These are phyloP conservation scores for Ceriops decandra DNA, from an alignment of 345 rosid genomes.

Conservation along the genomic window DNA sequence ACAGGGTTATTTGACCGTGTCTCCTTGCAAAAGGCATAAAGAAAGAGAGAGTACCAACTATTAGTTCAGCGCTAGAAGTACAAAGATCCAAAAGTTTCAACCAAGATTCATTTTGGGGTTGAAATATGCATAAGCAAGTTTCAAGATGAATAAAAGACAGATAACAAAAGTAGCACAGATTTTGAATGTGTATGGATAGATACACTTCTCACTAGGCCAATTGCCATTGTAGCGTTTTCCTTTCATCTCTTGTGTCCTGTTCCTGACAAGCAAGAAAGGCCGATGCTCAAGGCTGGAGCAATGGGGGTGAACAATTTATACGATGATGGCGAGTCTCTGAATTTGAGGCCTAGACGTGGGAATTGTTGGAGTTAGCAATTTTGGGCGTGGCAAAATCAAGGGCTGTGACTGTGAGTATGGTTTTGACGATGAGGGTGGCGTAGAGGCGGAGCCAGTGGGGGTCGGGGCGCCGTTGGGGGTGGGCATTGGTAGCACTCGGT, in stretches of 20 bases:
- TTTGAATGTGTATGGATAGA: background rate
- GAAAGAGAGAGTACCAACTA: background rate
- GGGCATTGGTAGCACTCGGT: constrained; percentile 65
- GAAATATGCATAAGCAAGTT: constrained; percentile 19
- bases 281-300: too few species aligned
- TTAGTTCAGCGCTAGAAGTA: constrained; percentile 1
- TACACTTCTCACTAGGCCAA: background rate
- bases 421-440: constrained; percentile 39
- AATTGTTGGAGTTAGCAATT: too few species aligned
- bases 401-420: constrained; percentile 33
- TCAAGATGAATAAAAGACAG: constrained; percentile 16
- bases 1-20: too few species aligned
- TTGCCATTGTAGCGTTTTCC: background rate
- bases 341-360: too few species aligned
- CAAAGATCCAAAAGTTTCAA: constrained; percentile 14
- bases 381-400: constrained; percentile 18
- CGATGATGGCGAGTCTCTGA: too few species aligned
- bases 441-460: constrained; percentile 32
- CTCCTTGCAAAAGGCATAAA: background rate
- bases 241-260: constrained; percentile 7
- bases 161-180: background rate
- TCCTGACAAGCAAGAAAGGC: constrained; percentile 4
- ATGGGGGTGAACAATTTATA: too few species aligned
- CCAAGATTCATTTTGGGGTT: background rate
- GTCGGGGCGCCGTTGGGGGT: constrained; percentile 35